Evolutionary conservation across 2,329 filamentous ascomycete genomes (phyloP), one percentile per base, ranked within the genome.

Genomic region (Parafenestella ontariensis): DNA sequence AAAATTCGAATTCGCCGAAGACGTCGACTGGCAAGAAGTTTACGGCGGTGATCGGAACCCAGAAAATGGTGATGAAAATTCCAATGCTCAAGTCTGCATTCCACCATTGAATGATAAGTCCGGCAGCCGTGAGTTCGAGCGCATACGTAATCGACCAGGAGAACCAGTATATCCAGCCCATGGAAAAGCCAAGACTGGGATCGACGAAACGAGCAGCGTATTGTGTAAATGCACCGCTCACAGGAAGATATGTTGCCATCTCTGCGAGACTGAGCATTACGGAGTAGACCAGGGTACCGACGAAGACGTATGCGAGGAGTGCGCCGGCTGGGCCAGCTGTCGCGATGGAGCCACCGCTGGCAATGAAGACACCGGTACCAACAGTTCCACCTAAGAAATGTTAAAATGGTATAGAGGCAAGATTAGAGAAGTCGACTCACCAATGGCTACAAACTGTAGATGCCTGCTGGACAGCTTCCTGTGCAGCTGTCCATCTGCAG

Each of bases 91-190:
- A 76, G 18, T 74, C 71, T 1, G 78, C 59, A 51, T 86, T 81
- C 90, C 89, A 92, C 73, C 89, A 92, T 71, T 91, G 86, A 58
- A 92, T 89, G 51, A 92, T 89, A 43, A 92, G 78, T 5, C 88
- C 89, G 1, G 88, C 86, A 0, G 88, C 88, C 0, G 86, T 89
- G 34, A 92, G 79, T 69, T 93, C 89, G 8, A 92, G 82, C 0
- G 89, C 88, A 62, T 85, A 90, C 0, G 89, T 91, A 52, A 89
- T 85, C 17, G 86, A 82, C 88, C 88, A 93, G 33, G 84, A 87
- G 69, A 92, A 92, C 87, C 88, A 93, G 76, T 93, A 93, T 55
- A 91, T 87, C 89, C 89, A 93, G 18, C 90, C 90, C 83, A 92
- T 89, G 18, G 89, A 83, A 66, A 92, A 92, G 7, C 89, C 89